A percentile compares a stretch with the other conserved stretches of the same genome.
These are phyloP conservation scores for Hypoxylon sp. DNA, from an alignment of 2,329 filamentous ascomycete genomes.

Conservation along the genomic window DNA sequence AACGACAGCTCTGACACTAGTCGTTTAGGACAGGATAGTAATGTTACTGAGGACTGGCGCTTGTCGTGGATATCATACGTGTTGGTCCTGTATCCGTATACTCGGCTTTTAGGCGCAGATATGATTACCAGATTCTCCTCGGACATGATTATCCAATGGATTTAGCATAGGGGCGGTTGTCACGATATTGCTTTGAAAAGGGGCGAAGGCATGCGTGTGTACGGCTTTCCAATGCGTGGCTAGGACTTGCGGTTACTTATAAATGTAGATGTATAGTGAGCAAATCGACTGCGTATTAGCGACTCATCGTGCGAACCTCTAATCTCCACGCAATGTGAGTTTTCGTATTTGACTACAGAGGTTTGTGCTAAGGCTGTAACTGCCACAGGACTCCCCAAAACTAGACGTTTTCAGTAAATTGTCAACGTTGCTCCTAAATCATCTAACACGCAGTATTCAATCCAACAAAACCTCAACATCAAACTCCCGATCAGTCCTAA, in stretches of 20 bases:
- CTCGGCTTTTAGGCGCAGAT: conserved; percentile 23
- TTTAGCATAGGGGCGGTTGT: conserved; percentile 15
- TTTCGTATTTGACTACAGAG: background rate
- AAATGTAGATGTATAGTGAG: background rate
- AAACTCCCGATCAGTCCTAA: conserved; percentile 58
- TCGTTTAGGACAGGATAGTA: background rate
- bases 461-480: conserved; percentile 61
- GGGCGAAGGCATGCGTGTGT: background rate
- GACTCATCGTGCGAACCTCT: background rate
- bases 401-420: background rate
- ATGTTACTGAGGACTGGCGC: background rate
- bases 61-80: background rate
- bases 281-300: background rate
- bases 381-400: background rate
- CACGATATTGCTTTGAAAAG: background rate
- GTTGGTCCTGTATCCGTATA: conserved; percentile 21
- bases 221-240: background rate
- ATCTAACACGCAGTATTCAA: conserved; percentile 40
- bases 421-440: background rate
- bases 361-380: background rate
- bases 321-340: background rate
- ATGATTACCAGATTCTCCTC: conserved; percentile 18
- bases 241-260: background rate
- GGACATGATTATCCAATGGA: conserved; percentile 5
- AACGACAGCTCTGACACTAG: background rate